Evolutionary conservation across 2,329 filamentous ascomycete genomes (phyloP).

Genomic region (Colletotrichum chlorophyti): DNA sequence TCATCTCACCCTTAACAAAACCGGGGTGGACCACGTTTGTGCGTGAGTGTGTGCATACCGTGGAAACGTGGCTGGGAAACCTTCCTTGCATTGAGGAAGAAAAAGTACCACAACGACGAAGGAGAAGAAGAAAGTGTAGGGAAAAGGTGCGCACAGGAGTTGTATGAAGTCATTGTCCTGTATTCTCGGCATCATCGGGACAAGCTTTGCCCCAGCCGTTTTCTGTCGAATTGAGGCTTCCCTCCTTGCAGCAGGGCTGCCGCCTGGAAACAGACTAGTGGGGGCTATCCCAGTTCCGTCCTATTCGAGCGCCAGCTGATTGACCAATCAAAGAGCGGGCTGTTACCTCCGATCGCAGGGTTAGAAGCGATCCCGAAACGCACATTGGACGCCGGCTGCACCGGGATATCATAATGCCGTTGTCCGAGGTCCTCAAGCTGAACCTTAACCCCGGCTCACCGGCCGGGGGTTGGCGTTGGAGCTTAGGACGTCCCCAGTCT

Average conservation of each 20-base stretch:
- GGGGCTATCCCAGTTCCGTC: no score
- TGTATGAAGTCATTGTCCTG: conserved; percentile 12
- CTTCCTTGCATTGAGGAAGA: no score
- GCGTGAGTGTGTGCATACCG: no score
- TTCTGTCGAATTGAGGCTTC: conserved; percentile 5
- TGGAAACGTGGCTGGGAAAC: no score
- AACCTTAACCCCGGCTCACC: conserved; percentile 10
- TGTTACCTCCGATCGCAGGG: no score
- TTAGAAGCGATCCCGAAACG: no score
- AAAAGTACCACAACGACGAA: not conserved
- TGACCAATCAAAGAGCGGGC: no score
- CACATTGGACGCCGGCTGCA: no score
- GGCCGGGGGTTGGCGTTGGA: conserved; percentile 27
- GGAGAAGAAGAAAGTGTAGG: not conserved
- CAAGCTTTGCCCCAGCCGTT: conserved; percentile 12
- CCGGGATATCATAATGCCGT: conserved; percentile 22
- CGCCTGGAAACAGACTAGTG: conserved; percentile 13
- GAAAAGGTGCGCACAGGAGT: not conserved
- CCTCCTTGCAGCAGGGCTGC: conserved; percentile 16
- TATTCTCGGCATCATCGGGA: conserved; percentile 18
- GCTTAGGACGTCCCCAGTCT: conserved; percentile 23
- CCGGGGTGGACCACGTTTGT: no score
- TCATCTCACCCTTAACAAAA: no score
- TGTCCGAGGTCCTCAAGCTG: conserved; percentile 14
- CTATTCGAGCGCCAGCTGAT: no score